phyloP scores from a whole-genome alignment of 345 rosid genomes.

The Salix exigua region DNA sequence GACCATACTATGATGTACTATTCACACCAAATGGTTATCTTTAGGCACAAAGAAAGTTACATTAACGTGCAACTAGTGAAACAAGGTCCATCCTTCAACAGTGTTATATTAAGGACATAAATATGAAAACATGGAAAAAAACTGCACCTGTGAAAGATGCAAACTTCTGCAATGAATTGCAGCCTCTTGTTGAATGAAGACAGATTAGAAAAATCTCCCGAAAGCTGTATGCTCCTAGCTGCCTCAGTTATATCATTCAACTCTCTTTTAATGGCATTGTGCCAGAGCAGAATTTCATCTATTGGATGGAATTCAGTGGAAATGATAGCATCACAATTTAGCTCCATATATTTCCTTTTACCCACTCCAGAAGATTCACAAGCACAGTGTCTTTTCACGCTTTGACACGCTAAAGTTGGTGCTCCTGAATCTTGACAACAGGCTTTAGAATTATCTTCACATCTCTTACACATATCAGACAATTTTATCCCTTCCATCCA shows the following conservation, averaged over 20 bases:
- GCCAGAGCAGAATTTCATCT: conserved; percentile 60
- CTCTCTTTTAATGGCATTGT: conserved; percentile 53
- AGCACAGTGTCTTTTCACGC: conserved; percentile 29
- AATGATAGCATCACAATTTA: conserved; percentile 19
- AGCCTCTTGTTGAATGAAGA: conserved; percentile 50
- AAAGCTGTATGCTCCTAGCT: conserved; percentile 45
- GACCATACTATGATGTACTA: neutral
- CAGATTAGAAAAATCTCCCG: conserved; percentile 50
- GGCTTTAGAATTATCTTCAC: conserved; percentile 23
- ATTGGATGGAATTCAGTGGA: conserved; percentile 41
- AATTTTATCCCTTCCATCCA: conserved; percentile 50
- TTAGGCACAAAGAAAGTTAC: neutral
- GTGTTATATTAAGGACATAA: neutral
- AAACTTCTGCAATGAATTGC: conserved; percentile 60
- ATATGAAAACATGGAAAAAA: conserved; percentile 8
- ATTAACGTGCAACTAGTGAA: neutral
- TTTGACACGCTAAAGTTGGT: conserved; percentile 13
- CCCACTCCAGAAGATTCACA: conserved; percentile 37
- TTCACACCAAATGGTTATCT: neutral
- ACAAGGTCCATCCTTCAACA: neutral
- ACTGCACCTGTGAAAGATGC: conserved; percentile 56
- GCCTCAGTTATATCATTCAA: conserved; percentile 47
- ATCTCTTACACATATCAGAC: conserved; percentile 20
- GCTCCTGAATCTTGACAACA: conserved; percentile 16
- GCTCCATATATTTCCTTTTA: conserved; percentile 48